A percentile compares a stretch with the other conserved stretches of the same genome.
phyloP scores from a whole-genome alignment of 2,329 filamentous ascomycete genomes.

The Ophiostoma ips region DNA sequence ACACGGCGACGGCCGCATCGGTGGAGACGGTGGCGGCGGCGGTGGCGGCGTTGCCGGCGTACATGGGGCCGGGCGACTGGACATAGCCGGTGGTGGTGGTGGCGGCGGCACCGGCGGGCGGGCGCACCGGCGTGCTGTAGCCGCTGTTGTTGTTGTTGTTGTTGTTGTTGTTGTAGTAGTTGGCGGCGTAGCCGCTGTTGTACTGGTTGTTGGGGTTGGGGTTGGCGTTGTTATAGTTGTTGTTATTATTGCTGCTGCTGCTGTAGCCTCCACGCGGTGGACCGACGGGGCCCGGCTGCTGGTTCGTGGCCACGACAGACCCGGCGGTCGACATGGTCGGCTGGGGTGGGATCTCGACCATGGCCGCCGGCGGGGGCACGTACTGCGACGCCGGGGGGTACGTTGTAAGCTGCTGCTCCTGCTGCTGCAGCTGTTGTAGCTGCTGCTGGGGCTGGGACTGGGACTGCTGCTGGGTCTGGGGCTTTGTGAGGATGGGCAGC shows the following conservation, averaged over 20 bases:
- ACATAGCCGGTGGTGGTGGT: constrained; percentile 10
- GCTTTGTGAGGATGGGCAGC: background rate
- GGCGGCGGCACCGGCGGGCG: no score
- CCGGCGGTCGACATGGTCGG: constrained; percentile 13
- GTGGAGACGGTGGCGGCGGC: background rate
- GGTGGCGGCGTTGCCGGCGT: background rate
- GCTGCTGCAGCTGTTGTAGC: background rate
- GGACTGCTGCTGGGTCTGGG: background rate
- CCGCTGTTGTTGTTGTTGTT: no score
- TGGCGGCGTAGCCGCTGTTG: background rate
- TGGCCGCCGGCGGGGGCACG: constrained; percentile 1
- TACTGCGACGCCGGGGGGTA: background rate
- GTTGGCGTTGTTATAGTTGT: no score
- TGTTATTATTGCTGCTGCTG: no score
- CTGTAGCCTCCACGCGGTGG: background rate
- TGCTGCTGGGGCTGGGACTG: background rate
- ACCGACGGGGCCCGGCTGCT: no score
- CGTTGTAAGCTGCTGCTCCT: no score
- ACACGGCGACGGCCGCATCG: background rate
- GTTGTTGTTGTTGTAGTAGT: no score
- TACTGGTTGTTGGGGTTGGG: no score
- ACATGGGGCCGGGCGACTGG: constrained; percentile 13
- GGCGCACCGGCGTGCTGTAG: background rate
- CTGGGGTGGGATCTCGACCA: constrained; percentile 12
- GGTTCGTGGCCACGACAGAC: constrained; percentile 1